These are phyloP conservation scores for Orbilia brochopaga DNA, from an alignment of 2,329 filamentous ascomycete genomes.

Conservation along the genomic window DNA sequence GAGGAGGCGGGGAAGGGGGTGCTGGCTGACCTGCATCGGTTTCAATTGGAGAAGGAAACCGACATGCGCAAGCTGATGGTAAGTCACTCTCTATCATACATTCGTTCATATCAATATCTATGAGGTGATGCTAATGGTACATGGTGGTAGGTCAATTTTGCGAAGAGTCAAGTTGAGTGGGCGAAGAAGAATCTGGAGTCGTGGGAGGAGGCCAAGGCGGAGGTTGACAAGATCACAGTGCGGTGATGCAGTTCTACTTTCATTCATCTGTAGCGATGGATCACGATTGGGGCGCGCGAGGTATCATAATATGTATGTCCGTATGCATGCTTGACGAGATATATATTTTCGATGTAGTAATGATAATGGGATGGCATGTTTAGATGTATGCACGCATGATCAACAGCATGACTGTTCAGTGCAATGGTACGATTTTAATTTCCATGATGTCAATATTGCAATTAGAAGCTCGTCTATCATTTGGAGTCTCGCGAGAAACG, in stretches of 20 bases:
- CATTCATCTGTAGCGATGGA: too few species aligned
- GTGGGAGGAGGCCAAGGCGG: slow-evolving; percentile 86
- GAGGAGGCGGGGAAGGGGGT: slow-evolving; percentile 89
- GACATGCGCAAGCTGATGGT: slow-evolving; percentile 96
- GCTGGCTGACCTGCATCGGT: slow-evolving; percentile 85
- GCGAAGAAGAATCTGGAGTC: slow-evolving; percentile 87
- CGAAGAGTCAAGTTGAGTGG: slow-evolving; percentile 92
- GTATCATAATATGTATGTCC: too few species aligned
- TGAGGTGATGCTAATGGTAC: slow-evolving; percentile 7
- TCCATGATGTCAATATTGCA: too few species aligned
- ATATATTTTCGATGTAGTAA: not conserved
- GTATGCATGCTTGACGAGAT: too few species aligned
- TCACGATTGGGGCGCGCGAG: too few species aligned
- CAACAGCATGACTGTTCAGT: not conserved
- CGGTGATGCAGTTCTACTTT: slow-evolving; percentile 53
- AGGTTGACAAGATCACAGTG: slow-evolving; percentile 84
- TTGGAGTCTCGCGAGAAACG: too few species aligned
- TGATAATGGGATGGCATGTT: not conserved
- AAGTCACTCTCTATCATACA: slow-evolving; percentile 58
- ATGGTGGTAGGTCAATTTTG: slow-evolving; percentile 76
- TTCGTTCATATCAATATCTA: slow-evolving; percentile 22
- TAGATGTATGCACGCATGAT: not conserved
- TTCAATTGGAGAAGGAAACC: slow-evolving; percentile 94
- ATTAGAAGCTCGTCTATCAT: too few species aligned
- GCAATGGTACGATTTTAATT: too few species aligned